Percentiles rank a stretch among this genome's conserved stretches.
These are phyloP conservation scores for Durusdinium trenchii DNA, from an alignment of 73 alveolate genomes.

Conservation along the genomic window DNA sequence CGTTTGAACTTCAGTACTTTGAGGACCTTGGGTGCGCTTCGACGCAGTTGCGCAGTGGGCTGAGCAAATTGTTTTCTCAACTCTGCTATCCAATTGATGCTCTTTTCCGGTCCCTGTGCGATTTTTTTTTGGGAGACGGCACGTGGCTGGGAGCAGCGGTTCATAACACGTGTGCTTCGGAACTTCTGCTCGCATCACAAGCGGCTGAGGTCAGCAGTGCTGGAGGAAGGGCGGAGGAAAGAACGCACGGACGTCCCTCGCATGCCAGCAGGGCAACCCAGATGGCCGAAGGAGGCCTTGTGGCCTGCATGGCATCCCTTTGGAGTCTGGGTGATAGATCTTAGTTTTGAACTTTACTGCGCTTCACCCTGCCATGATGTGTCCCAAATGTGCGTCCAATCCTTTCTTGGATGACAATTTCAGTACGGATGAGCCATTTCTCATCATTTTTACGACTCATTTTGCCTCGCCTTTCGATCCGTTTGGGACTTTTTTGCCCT, in stretches of 20 bases:
- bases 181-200: no score
- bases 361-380: not conserved
- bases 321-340: no score
- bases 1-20: not conserved
- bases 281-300: no score
- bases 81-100: not conserved
- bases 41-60: conserved; percentile 42
- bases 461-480: no score
- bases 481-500: no score
- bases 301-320: no score
- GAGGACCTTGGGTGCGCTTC: conserved; percentile 91
- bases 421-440: no score
- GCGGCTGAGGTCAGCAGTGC: conserved; percentile 58
- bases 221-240: conserved; percentile 29
- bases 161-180: no score
- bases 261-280: conserved; percentile 11
- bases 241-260: conserved; percentile 11
- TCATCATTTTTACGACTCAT: no score
- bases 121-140: not conserved
- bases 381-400: not conserved
- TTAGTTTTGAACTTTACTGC: not conserved
- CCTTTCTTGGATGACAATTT: no score
- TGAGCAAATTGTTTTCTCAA: not conserved
- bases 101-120: not conserved
- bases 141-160: not conserved